Conservation (phyloP, 495 filamentous ascomycete species). For the Trichoderma reesei region DNA sequence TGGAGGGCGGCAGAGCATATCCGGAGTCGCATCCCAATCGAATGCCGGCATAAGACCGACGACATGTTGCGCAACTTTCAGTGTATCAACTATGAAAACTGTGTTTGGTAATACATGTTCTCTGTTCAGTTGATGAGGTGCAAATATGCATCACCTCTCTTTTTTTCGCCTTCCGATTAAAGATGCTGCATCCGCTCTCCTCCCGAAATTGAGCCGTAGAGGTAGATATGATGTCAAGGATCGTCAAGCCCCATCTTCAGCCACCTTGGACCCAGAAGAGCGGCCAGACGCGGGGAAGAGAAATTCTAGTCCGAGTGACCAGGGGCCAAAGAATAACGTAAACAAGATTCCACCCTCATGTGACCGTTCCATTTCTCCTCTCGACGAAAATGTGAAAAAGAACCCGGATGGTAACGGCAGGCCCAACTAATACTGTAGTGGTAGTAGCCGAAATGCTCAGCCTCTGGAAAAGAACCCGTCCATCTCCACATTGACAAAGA, state of each 20-base stretch:
- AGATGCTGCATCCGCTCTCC: too few relatives aligned
- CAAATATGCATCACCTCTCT: too few relatives aligned
- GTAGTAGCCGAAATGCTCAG: background rate
- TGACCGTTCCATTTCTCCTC: background rate
- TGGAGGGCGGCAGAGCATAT: too few relatives aligned
- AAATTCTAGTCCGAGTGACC: background rate
- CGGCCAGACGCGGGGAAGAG: background rate
- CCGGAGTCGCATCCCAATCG: background rate
- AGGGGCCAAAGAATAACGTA: background rate
- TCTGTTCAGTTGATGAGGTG: too few relatives aligned
- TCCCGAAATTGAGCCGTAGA: too few relatives aligned
- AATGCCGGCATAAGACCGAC: constrained; percentile 2
- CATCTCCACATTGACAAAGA: background rate
- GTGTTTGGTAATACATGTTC: too few relatives aligned
- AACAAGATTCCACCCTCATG: background rate
- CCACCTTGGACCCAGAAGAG: background rate
- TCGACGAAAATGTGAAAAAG: background rate
- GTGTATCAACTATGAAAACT: too few relatives aligned
- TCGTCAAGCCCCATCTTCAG: background rate
- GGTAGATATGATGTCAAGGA: background rate
- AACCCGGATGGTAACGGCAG: background rate
- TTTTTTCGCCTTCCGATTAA: too few relatives aligned
- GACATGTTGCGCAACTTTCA: background rate
- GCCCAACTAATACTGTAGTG: too few relatives aligned
- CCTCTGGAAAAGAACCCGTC: too few relatives aligned